Evolutionary conservation across 257 asterid species (phyloP), one percentile per base, ranked within the genome.

Genomic region (Solanum medicagineum): DNA sequence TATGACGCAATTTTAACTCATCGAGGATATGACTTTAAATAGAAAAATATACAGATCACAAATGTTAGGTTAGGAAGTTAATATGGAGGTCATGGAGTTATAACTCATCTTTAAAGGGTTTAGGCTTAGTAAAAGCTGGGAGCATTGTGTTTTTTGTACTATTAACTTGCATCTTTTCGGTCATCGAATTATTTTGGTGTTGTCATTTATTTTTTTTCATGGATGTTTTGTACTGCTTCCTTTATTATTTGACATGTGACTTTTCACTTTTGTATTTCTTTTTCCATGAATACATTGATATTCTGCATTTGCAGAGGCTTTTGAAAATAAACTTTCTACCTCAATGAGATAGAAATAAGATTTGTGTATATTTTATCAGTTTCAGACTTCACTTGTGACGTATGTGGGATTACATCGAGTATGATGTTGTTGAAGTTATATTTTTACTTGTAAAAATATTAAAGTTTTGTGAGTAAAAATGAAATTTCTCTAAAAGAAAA

Each of bases 321-420:
- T 42, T 42, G 2, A 42, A 42, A 42, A 42, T 1, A 42, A 7
- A 7, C 1, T 42, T 7, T 42, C 0, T 7, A 42, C 1, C 0
- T 4, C 29, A 20, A 5, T 11, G 29, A 59, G 29, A 7, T 59
- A 59, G 15, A n/a, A 5, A 0, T 9, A 59, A n/a, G 0, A 6
- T 1, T 1, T 9, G 0, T 9, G 10, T 20, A 59, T 2, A 57
- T 0, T 45, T 2, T 47, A 47, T 3, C 12, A 10, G 10, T 47
- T 11, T 47, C 51, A 47, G 10, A 47, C 51, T 7, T 3, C 12
- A 47, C 51, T 47, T 47, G 12, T 47, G 51, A 2, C 12, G 10
- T 13, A 8, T 47, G 51, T 47, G 12, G 3, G 51, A 45, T 47
- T 47, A 10, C 51, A 47, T 1, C 12, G 51, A 8, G 3, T n/a